Conservation (phyloP, 768 basidiomycete genomes). For the Leccinum fibrillosum region DNA sequence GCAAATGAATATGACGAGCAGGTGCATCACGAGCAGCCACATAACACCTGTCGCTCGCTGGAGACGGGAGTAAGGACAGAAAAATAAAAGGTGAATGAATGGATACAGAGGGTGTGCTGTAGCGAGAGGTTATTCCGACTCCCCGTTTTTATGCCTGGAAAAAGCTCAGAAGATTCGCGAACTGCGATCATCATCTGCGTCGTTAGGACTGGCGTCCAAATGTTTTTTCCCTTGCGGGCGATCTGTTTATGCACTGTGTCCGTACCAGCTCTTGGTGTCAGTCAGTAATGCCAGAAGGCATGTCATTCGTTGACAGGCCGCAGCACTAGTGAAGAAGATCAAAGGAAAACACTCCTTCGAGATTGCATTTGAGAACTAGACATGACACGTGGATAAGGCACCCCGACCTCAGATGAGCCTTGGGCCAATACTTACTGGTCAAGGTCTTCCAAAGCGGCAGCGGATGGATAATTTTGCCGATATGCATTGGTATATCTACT, state of each 20-base stretch:
- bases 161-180: neutral
- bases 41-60: neutral
- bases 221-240: neutral
- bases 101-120: neutral
- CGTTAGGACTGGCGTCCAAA: neutral
- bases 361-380: neutral
- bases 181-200: neutral
- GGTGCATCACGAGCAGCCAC: conserved; percentile 10
- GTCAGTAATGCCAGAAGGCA: no score
- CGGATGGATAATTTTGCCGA: no score
- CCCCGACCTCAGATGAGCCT: neutral
- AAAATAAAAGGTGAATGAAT: neutral
- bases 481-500: no score
- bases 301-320: no score
- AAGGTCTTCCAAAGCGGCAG: no score
- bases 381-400: neutral
- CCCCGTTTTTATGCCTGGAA: conserved; percentile 1
- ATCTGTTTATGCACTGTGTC: neutral
- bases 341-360: neutral
- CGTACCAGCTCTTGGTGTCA: neutral
- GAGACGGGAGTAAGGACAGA: neutral
- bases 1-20: conserved; percentile 1
- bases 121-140: neutral
- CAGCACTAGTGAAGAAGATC: no score
- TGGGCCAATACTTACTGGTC: no score